These are phyloP conservation scores for Lactifluus echinatus DNA, from an alignment of 768 basidiomycete genomes.

Conservation along the genomic window DNA sequence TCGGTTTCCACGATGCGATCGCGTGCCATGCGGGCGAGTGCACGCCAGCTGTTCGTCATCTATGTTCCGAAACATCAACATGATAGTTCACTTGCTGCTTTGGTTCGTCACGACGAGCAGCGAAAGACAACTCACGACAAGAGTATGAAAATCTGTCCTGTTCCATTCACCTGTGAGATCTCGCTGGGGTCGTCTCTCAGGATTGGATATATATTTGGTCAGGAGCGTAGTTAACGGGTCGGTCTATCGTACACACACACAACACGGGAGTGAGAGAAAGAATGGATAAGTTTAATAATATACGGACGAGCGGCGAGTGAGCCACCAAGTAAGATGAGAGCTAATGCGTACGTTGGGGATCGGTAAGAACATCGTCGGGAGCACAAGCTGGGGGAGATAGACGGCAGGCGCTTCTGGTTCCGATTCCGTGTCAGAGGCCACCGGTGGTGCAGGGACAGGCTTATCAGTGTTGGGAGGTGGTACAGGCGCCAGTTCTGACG, in stretches of 20 bases:
- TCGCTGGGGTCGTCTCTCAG: constrained; percentile 64
- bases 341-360: constrained; percentile 79
- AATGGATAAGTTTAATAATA: constrained; percentile 25
- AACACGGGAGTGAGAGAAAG: constrained; percentile 7
- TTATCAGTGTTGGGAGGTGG: constrained; percentile 43
- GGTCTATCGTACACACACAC: constrained; percentile 40
- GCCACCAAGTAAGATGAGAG: constrained; percentile 52
- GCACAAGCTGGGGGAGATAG: constrained; percentile 58
- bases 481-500: constrained; percentile 15
- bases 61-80: too few species aligned
- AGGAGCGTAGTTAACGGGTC: constrained; percentile 76
- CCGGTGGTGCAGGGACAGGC: constrained; percentile 37
- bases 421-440: constrained; percentile 31
- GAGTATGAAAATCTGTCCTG: constrained; percentile 60
- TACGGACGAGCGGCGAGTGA: constrained; percentile 36
- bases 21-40: constrained; percentile 75
- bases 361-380: constrained; percentile 79
- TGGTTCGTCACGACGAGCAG: not conserved
- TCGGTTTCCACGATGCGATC: constrained; percentile 64
- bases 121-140: constrained; percentile 54
- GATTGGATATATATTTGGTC: constrained; percentile 74
- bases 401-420: constrained; percentile 48
- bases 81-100: constrained; percentile 4
- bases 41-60: constrained; percentile 88
- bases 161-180: constrained; percentile 72